These are phyloP conservation scores for Rhizopogon vesiculosus DNA, from an alignment of 768 basidiomycete species.

Conservation along the genomic window DNA sequence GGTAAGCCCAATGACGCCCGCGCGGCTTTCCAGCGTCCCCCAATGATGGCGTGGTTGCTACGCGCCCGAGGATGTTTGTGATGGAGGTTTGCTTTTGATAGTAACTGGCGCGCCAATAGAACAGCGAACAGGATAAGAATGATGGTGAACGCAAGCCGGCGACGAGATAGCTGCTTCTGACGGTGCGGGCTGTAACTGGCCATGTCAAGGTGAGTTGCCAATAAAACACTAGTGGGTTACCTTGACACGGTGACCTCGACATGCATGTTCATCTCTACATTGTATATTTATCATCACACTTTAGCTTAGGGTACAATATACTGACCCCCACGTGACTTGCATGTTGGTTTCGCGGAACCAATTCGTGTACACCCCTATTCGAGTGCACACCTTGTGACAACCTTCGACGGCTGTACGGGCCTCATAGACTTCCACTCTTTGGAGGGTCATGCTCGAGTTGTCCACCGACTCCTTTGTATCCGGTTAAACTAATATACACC, in stretches of 20 bases:
- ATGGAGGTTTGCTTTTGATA: not conserved
- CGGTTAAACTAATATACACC: no score
- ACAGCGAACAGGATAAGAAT: constrained; percentile 19
- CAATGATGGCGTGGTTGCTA: constrained; percentile 6
- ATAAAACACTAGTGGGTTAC: not conserved
- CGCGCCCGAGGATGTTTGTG: not conserved
- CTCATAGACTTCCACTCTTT: no score
- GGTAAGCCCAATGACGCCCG: constrained; percentile 26
- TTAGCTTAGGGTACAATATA: no score
- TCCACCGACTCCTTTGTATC: no score
- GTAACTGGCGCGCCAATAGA: constrained; percentile 13
- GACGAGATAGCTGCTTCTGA: constrained; percentile 8
- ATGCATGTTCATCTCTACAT: no score
- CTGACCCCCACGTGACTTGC: no score
- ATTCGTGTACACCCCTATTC: no score
- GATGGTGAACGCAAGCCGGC: constrained; percentile 11
- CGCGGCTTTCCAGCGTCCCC: constrained; percentile 29
- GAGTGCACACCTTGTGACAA: no score
- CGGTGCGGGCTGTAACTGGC: constrained; percentile 10
- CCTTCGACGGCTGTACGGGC: no score
- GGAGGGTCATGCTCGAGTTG: no score
- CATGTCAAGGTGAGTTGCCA: constrained; percentile 15
- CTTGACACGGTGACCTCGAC: not conserved
- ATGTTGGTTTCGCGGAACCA: no score
- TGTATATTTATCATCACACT: no score